A percentile compares a stretch with the other conserved stretches of the same genome.
Conservation (phyloP, 148 eudicot species). For the Pouteria glomerata region DNA sequence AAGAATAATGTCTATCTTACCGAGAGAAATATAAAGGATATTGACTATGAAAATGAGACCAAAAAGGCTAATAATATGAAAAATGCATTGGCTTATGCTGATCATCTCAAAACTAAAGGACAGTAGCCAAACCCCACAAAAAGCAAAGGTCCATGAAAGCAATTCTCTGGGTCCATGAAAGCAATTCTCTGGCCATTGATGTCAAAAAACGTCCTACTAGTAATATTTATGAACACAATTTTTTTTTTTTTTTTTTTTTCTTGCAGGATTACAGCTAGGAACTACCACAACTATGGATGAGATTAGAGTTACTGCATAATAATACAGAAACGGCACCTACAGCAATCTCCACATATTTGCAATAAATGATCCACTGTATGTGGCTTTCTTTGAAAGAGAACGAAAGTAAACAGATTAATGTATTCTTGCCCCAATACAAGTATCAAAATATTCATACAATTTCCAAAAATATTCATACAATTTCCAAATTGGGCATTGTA, state of each 20-base stretch:
- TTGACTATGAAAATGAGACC: not conserved
- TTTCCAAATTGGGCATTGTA: not conserved
- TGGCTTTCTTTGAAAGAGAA: no score
- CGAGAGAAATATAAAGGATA: not conserved
- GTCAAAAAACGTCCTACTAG: not conserved
- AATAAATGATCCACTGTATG: not conserved
- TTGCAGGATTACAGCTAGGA: not conserved
- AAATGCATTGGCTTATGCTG: not conserved
- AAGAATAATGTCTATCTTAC: conserved; percentile 1
- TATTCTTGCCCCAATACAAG: not conserved
- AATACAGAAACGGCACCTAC: not conserved
- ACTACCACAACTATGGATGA: not conserved
- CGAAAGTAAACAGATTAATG: not conserved
- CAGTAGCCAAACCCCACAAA: not conserved
- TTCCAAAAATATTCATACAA: not conserved
- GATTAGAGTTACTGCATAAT: not conserved
- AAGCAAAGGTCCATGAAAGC: not conserved
- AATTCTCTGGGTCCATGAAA: not conserved
- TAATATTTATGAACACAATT: not conserved
- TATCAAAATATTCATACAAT: no score
- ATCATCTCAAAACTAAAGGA: not conserved
- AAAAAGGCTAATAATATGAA: not conserved
- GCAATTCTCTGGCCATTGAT: not conserved
- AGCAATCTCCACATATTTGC: not conserved
- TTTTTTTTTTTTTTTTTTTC: not conserved